Conservation (phyloP, 495 filamentous ascomycete genomes). For the Lepraria neglecta region DNA sequence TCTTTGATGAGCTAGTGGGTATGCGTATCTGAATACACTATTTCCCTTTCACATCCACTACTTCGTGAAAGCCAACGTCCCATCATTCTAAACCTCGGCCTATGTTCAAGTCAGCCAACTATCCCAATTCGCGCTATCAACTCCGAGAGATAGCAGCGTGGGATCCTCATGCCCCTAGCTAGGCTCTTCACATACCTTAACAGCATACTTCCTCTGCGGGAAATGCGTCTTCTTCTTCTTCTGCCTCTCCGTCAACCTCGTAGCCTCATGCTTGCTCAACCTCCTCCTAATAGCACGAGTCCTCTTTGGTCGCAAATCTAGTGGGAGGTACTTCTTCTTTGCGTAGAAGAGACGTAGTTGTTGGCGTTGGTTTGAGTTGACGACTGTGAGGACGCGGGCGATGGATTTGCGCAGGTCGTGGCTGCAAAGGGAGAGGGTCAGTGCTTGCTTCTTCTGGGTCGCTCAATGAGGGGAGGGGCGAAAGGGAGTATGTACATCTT, state of each 20-base stretch:
- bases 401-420: constrained; percentile 99
- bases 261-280: constrained; percentile 82
- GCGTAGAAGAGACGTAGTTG: constrained; percentile 99
- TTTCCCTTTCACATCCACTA: no score
- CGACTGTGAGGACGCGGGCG: constrained; percentile 94
- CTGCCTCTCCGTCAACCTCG: constrained; percentile 75
- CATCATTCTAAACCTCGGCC: constrained; percentile 8
- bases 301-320: constrained; percentile 94
- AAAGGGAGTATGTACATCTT: constrained; percentile 65
- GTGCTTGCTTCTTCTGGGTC: constrained; percentile 2
- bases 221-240: constrained; percentile 94
- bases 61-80: no score
- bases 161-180: neutral
- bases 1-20: no score
- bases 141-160: neutral
- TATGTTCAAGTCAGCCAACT: neutral
- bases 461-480: neutral
- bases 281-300: constrained; percentile 92
- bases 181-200: constrained; percentile 64
- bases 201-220: constrained; percentile 94
- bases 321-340: constrained; percentile 96
- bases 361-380: constrained; percentile 96
- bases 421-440: constrained; percentile 42
- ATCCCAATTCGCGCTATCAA: neutral
- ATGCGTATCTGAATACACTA: no score